These are phyloP conservation scores for Neopestalotiopsis rosae DNA, from an alignment of 2,329 filamentous ascomycete genomes.

Conservation along the genomic window DNA sequence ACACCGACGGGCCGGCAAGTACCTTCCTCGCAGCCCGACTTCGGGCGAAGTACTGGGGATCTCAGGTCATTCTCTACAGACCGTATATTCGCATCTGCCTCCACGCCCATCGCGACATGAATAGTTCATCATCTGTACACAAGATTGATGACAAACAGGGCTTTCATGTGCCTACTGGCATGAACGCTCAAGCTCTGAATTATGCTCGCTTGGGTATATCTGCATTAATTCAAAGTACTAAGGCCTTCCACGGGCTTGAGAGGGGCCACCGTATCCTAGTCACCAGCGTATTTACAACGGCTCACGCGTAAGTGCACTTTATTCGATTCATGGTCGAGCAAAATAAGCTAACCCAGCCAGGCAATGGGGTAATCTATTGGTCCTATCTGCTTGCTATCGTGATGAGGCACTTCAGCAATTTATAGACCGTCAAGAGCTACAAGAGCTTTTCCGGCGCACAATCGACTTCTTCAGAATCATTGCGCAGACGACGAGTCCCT, in stretches of 20 bases:
- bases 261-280: constrained; percentile 73
- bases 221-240: constrained; percentile 83
- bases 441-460: constrained; percentile 71
- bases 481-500: constrained; percentile 74
- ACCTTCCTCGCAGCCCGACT: constrained; percentile 85
- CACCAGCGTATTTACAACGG: constrained; percentile 95
- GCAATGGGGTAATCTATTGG: constrained; percentile 95
- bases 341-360: constrained; percentile 50
- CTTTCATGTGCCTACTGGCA: constrained; percentile 36
- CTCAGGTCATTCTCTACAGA: constrained; percentile 85
- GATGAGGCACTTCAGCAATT: constrained; percentile 66
- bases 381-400: constrained; percentile 81
- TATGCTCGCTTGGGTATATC: constrained; percentile 69
- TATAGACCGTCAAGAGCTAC: constrained; percentile 61
- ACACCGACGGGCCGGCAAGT: constrained; percentile 70
- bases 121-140: constrained; percentile 19
- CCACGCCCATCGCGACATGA: constrained; percentile 37
- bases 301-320: constrained; percentile 79
- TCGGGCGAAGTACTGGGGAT: constrained; percentile 94
- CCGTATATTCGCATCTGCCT: constrained; percentile 70
- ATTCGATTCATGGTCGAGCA: constrained; percentile 7
- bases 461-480: constrained; percentile 77
- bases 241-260: constrained; percentile 74
- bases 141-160: constrained; percentile 22
- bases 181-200: constrained; percentile 53